Evolutionary conservation across 768 basidiomycete species (phyloP), one percentile per base, ranked within the genome.

Genomic region (Termitomyces sp.): DNA sequence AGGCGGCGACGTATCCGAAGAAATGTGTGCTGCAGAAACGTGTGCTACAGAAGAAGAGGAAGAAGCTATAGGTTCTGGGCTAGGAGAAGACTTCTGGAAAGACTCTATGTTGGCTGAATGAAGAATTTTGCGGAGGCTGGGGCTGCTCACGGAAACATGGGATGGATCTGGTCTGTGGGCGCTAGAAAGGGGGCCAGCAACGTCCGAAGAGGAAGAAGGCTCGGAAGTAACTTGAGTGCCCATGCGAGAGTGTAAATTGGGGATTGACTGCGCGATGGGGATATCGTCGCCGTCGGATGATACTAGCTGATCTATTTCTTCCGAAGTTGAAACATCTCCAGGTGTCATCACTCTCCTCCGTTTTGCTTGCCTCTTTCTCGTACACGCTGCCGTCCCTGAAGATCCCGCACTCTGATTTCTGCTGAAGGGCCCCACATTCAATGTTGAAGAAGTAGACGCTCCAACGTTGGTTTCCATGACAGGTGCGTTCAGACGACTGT

Each of bases 41-140:
- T 25, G 25, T n/a, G 60, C 23, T 53, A 53, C 7, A 32, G 54
- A 37, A 17, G 59, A 41, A 8, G 64, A n/a, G 25, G 54, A 38
- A 1, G 53, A 54, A 17, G 34, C 50, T 45, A 21, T 34, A 23
- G 40, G 29, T 21, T 48, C 49, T 16, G 49, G 32, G 5, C n/a
- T 41, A 23, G 35, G 21, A 35, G 53, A 52, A 16, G 37, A 37
- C 38, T 49, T 38, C 58, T 57, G 61, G 35, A 32, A 44, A 53
- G 45, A 53, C 23, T 53, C 49, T 53, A 59, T 43, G 46, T 63
- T 54, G 40, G 60, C 42, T 21, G 60, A 52, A 31, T 65, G 64
- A 52, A 68, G 63, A 53, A 68, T 63, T 60, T 59, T 63, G 38
- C 63, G 62, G 43, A 68, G 64, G 51, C 64, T 66, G 27, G 63